Base-by-base conservation (phyloP, 768 basidiomycete species). In the Trametes maxima region DNA sequence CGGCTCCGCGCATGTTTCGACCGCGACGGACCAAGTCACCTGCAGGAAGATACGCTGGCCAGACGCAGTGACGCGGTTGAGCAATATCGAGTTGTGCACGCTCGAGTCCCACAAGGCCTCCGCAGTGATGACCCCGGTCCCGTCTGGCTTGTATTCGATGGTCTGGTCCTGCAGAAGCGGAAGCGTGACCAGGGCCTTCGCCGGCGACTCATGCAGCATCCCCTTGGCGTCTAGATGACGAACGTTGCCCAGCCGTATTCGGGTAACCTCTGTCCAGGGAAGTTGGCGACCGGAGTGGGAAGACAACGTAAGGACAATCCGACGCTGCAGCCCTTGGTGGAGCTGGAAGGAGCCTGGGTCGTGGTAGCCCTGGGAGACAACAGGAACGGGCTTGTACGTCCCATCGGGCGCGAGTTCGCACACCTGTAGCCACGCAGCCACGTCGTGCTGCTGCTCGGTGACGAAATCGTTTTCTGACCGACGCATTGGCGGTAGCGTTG, bases 401-500 rank as follows among this genome's bases (percentile, higher is more conserved):
- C 97, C 97, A 56, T 91, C 86, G 16, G 91, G 85, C 25, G 84
- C 87, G 33, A 98, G 82, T 74, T 99, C 95, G 70, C 86, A 86
- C 48, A 99, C 82, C 68, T 94, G 91, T 42, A 95, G 71, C 81
- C 87, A 90, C 13, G 90, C 89, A 7, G 94, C 86, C n/a, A 97
- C 86, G 70, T 98, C 95, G 74, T 98, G 95, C 16, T 79, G 77
- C 72, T 97, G 92, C 66, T 91, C 87, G 13, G 87, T 85, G 25
- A 96, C 84, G 64, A 98, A 95, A 68, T 98, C 94, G 45, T 83
- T 91, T 76, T 98, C 96, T 21, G 94, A 92, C 25, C 94, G 87
- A 19, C 95, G 86, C 94, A 96, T 96, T 17, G 80, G 79, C n/a
- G 85, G 86, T 22, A 82, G 68, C 52, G 72, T 74, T 33, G 79